Conservation (phyloP, 331 rosid genomes). For the Malus hybrid region DNA sequence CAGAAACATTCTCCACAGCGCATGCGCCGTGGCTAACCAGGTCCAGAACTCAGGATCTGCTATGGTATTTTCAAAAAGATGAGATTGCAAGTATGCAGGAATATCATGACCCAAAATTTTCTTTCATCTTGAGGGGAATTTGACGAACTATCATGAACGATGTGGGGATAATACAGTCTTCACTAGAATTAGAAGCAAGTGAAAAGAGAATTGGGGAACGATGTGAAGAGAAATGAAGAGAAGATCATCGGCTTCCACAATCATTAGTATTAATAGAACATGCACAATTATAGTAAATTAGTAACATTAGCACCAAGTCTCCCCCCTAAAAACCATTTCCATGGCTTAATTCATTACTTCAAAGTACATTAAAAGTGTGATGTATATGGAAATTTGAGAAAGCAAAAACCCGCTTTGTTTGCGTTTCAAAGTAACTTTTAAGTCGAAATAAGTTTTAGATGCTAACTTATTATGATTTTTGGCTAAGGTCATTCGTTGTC, state of each 20-base stretch:
- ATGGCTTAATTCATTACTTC: not conserved
- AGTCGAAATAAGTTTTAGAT: not conserved
- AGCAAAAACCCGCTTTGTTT: not conserved
- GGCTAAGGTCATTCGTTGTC: not conserved
- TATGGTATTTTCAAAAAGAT: too few relatives aligned
- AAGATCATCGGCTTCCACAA: not conserved
- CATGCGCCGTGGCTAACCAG: not conserved
- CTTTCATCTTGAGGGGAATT: not conserved
- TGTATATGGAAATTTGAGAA: too few relatives aligned
- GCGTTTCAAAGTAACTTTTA: not conserved
- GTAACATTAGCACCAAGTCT: not conserved
- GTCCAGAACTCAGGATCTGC: not conserved
- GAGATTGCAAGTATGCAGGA: not conserved
- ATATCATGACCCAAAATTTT: not conserved
- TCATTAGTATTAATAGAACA: too few relatives aligned
- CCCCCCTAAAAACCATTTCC: not conserved
- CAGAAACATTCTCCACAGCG: not conserved
- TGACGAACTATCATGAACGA: not conserved
- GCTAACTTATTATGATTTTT: not conserved
- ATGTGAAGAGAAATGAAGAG: not conserved
- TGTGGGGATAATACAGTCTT: not conserved
- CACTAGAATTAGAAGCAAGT: not conserved
- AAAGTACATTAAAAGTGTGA: too few relatives aligned
- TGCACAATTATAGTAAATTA: not conserved
- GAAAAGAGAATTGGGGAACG: not conserved